phyloP scores from a whole-genome alignment of 2,329 filamentous ascomycete species.

The Taxawa tesnikishii region DNA sequence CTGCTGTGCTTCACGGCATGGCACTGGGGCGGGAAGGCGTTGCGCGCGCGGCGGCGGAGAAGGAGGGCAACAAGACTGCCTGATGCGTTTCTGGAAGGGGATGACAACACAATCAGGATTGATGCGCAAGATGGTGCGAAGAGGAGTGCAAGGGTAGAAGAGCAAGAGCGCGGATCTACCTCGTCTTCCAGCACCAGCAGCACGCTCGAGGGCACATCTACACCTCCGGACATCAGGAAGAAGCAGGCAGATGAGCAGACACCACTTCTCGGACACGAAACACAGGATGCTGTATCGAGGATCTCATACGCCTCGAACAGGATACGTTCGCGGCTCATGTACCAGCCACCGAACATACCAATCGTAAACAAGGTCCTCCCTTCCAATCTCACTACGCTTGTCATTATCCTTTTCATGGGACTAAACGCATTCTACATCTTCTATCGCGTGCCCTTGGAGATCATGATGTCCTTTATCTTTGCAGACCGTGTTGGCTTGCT shows the following conservation, averaged over 20 bases:
- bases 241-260: slow-evolving; percentile 15
- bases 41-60: slow-evolving; percentile 10
- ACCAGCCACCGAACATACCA: slow-evolving; percentile 46
- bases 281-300: slow-evolving; percentile 2
- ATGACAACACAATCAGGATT: not conserved
- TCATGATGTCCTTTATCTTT: slow-evolving; percentile 43
- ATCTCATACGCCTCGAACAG: slow-evolving; percentile 3
- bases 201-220: slow-evolving; percentile 6
- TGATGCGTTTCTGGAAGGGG: slow-evolving; percentile 5
- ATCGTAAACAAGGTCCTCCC: slow-evolving; percentile 46
- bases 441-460: slow-evolving; percentile 36
- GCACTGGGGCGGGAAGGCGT: slow-evolving; percentile 22
- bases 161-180: slow-evolving; percentile 1
- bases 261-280: slow-evolving; percentile 17
- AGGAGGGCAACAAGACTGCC: slow-evolving; percentile 2
- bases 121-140: slow-evolving; percentile 1
- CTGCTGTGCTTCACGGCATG: slow-evolving; percentile 23
- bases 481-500: slow-evolving; percentile 45
- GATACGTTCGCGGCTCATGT: slow-evolving; percentile 28
- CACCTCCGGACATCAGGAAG: slow-evolving; percentile 2
- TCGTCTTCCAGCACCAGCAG: slow-evolving; percentile 1
- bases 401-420: slow-evolving; percentile 38
- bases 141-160: slow-evolving; percentile 1
- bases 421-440: slow-evolving; percentile 48
- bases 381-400: slow-evolving; percentile 42